These are phyloP conservation scores for Notholithocarpus densiflorus DNA, from an alignment of 306 rosid genomes.

Conservation along the genomic window DNA sequence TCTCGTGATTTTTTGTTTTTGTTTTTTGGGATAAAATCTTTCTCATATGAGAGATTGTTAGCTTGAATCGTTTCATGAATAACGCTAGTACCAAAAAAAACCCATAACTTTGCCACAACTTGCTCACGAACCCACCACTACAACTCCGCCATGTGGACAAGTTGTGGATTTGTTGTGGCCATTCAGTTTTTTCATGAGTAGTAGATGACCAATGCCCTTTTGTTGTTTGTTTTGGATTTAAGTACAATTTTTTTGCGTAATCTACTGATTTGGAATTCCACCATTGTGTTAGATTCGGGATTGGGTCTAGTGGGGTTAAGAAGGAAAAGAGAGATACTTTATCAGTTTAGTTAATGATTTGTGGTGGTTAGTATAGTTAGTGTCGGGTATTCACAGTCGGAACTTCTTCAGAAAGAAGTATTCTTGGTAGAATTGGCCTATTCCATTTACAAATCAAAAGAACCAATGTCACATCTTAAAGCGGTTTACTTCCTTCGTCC, in stretches of 20 bases:
- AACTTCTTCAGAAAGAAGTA: slow-evolving; percentile 87
- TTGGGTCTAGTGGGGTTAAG: neutral
- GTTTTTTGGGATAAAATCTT: neutral
- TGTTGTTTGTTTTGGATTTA: too few relatives aligned
- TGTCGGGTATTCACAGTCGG: slow-evolving; percentile 91
- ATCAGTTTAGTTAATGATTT: slow-evolving; percentile 15
- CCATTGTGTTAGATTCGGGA: neutral
- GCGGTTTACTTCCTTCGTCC: slow-evolving; percentile 88
- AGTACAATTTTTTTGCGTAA: too few relatives aligned
- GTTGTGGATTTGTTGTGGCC: too few relatives aligned
- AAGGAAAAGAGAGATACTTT: neutral
- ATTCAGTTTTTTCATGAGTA: too few relatives aligned
- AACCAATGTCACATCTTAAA: slow-evolving; percentile 88
- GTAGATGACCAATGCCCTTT: neutral
- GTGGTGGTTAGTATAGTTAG: slow-evolving; percentile 89
- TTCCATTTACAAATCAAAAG: slow-evolving; percentile 73
- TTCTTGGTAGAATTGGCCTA: slow-evolving; percentile 89
- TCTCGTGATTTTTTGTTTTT: neutral
- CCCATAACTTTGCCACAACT: too few relatives aligned
- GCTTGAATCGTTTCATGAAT: neutral
- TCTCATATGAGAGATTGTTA: neutral
- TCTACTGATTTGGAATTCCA: too few relatives aligned
- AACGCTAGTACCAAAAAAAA: too few relatives aligned
- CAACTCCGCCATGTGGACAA: too few relatives aligned
- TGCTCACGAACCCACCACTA: too few relatives aligned